phyloP scores from a whole-genome alignment of 2,329 filamentous ascomycete species.

The Knoxdaviesia capensis region DNA sequence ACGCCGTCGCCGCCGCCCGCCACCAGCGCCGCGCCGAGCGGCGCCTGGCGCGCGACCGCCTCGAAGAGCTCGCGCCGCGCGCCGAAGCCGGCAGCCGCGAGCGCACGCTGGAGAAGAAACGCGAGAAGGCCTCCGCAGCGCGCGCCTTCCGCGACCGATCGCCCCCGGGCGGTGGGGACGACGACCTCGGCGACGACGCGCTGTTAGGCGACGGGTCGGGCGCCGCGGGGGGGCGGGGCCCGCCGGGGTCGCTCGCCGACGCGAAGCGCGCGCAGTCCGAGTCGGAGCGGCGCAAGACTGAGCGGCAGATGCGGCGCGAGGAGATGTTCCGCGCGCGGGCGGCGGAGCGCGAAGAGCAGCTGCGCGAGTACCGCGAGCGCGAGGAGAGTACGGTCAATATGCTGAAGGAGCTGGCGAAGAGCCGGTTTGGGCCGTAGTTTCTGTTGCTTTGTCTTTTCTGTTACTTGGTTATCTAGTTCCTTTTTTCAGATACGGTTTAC shows the following conservation, averaged over 20 bases:
- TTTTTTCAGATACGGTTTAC: background rate
- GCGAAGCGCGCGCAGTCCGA: slow-evolving; percentile 46
- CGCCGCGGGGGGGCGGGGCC: too few species aligned
- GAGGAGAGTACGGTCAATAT: slow-evolving; percentile 74
- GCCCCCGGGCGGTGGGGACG: slow-evolving; percentile 36
- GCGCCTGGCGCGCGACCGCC: slow-evolving; percentile 43
- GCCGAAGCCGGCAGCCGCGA: slow-evolving; percentile 70
- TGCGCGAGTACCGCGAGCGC: slow-evolving; percentile 49
- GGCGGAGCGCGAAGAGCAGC: slow-evolving; percentile 62
- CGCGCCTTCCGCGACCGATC: slow-evolving; percentile 51
- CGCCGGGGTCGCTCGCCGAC: slow-evolving; percentile 30
- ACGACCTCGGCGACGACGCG: slow-evolving; percentile 41
- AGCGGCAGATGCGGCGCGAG: slow-evolving; percentile 65
- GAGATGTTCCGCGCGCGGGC: slow-evolving; percentile 55
- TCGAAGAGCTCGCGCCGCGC: slow-evolving; percentile 67
- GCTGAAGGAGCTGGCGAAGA: slow-evolving; percentile 57
- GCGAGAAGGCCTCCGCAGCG: slow-evolving; percentile 36
- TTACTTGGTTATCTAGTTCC: too few species aligned
- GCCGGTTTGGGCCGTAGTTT: slow-evolving; percentile 42
- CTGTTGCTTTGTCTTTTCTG: background rate
- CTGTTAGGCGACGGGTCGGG: slow-evolving; percentile 51
- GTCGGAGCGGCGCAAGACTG: slow-evolving; percentile 56
- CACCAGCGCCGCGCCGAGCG: slow-evolving; percentile 44
- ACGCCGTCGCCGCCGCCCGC: slow-evolving; percentile 30
- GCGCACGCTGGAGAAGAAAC: slow-evolving; percentile 71